phyloP scores from a whole-genome alignment of 768 basidiomycete species.

The Tulasnella sp. region DNA sequence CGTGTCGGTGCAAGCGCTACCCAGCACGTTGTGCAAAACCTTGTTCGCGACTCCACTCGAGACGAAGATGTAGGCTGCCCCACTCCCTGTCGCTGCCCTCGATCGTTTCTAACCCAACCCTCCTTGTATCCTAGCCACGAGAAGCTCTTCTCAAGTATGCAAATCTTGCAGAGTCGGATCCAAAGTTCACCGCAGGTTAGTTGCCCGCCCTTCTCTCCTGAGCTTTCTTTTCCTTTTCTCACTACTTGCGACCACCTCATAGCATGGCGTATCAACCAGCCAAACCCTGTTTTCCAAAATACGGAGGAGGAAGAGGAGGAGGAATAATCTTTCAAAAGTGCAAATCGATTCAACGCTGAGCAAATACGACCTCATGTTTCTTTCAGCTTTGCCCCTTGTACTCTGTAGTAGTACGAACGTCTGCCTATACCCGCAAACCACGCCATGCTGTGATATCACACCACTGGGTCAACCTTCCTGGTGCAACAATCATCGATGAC shows the following conservation, averaged over 20 bases:
- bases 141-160: slow-evolving; percentile 96
- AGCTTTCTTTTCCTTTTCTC: slow-evolving; percentile 34
- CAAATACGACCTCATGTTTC: not conserved
- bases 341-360: not conserved
- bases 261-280: slow-evolving; percentile 87
- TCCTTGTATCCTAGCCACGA: slow-evolving; percentile 61
- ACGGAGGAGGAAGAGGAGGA: slow-evolving; percentile 51
- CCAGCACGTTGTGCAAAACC: slow-evolving; percentile 91
- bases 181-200: slow-evolving; percentile 81
- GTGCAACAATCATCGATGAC: not conserved
- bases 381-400: not conserved
- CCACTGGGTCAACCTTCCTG: slow-evolving; percentile 13
- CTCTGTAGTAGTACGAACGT: slow-evolving; percentile 35
- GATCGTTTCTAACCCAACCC: not conserved
- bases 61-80: slow-evolving; percentile 84
- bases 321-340: not conserved
- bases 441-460: slow-evolving; percentile 40
- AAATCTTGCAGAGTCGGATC: slow-evolving; percentile 65
- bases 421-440: slow-evolving; percentile 53
- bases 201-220: slow-evolving; percentile 26
- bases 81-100: slow-evolving; percentile 32
- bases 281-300: slow-evolving; percentile 76
- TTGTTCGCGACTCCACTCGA: slow-evolving; percentile 84
- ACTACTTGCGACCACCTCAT: not conserved
- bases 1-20: slow-evolving; percentile 95